Evolutionary conservation across 306 rosid species (phyloP).

Genomic region (Vigna mungo): DNA sequence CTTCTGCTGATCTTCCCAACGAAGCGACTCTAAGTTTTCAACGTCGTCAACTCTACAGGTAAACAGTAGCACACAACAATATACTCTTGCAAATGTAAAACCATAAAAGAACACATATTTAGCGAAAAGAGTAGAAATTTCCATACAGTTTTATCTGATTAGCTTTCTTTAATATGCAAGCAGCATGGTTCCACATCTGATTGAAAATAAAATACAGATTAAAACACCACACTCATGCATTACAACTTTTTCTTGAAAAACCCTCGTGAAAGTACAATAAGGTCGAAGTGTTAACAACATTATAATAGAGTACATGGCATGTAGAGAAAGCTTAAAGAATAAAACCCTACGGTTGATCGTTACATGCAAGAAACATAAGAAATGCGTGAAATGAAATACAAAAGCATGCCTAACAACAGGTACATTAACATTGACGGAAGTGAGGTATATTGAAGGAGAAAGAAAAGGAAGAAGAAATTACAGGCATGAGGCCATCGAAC

Average conservation of each 20-base stretch:
- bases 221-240: constrained; percentile 10
- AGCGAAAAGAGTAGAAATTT: constrained; percentile 32
- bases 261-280: background rate
- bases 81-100: constrained; percentile 36
- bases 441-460: background rate
- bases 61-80: constrained; percentile 12
- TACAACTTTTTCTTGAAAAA: background rate
- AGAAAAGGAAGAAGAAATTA: constrained; percentile 8
- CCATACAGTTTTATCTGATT: constrained; percentile 92
- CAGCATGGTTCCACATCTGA: constrained; percentile 97
- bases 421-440: background rate
- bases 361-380: background rate
- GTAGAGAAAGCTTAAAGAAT: background rate
- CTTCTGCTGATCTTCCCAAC: constrained; percentile 97
- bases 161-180: constrained; percentile 77
- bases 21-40: constrained; percentile 82
- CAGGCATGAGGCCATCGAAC: constrained; percentile 97
- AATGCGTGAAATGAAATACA: constrained; percentile 8
- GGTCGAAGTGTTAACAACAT: background rate
- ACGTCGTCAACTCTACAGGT: constrained; percentile 76
- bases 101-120: constrained; percentile 7
- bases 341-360: background rate
- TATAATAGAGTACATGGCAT: background rate
- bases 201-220: constrained; percentile 29
- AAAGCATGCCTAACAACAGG: background rate